phyloP scores from a whole-genome alignment of 768 basidiomycete species.

The Sporobolomyces roseus region DNA sequence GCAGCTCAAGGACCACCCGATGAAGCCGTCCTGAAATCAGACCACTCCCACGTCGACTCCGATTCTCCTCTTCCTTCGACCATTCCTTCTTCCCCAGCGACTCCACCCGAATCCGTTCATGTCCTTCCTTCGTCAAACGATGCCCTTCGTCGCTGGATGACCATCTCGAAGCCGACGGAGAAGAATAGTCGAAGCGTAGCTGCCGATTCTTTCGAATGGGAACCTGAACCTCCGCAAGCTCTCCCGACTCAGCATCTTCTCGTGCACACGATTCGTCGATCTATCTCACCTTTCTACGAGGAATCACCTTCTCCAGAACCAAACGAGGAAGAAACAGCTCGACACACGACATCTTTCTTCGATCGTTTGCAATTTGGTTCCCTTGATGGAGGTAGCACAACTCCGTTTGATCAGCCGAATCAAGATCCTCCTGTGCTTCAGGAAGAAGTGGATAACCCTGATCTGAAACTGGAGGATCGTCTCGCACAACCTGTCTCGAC shows the following conservation, averaged over 20 bases:
- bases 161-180: neutral
- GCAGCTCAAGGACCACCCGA: too few species aligned
- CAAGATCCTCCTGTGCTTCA: too few species aligned
- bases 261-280: neutral
- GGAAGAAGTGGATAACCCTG: too few species aligned
- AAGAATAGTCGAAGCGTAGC: neutral
- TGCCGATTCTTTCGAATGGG: neutral
- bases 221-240: neutral
- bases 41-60: neutral
- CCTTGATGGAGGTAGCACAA: neutral
- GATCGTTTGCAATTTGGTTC: neutral
- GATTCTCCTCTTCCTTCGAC: neutral
- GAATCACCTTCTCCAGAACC: neutral
- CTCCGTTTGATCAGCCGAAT: neutral
- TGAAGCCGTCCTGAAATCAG: too few species aligned
- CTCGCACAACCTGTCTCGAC: too few species aligned
- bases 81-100: neutral
- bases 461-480: too few species aligned
- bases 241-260: neutral
- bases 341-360: neutral
- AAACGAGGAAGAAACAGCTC: neutral
- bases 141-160: neutral
- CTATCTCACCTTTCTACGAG: slow-evolving; percentile 1
- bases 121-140: neutral
- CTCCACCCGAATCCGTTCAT: neutral